Evolutionary conservation across 768 basidiomycete genomes (phyloP), one percentile per base, ranked within the genome.

Genomic region (Lactarius sp.): DNA sequence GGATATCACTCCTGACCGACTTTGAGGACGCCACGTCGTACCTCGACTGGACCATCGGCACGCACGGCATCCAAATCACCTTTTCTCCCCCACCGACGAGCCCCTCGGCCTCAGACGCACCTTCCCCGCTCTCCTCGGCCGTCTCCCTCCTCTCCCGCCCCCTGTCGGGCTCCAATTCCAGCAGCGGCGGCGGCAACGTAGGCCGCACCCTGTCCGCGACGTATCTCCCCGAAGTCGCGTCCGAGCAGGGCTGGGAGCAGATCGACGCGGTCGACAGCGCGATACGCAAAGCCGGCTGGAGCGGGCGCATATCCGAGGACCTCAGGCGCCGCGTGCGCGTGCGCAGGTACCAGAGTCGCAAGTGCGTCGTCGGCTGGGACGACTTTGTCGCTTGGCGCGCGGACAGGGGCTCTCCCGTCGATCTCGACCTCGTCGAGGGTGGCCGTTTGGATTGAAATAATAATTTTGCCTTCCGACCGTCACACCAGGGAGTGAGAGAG

Each of bases 181-280:
- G n/a, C 53, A 37, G 3, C 22, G 16, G n/a, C n/a, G n/a, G n/a
- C n/a, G n/a, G 16, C 47, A 3, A 6, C 6, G 1, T 20, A n/a
- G 49, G 58, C 71, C 83, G 83, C 66, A 78, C 81, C 1, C 86
- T 95, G 69, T 82, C 85, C 12, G 94, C 95, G 8, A 94, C 92
- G 0, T 99, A 95, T 75, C 81, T 99, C 12, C 97, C 97, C 5
- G 87, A 98, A 59, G 90, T 99, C 63, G 88, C 92, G 49, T 83
- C 87, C 0, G 92, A 93, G 42, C 96, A 98, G 74, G 94, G 92
- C 7, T 99, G 97, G 97, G 84, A 86, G 65, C 90, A 89, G 81
- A 77, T 88, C 62, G 90, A 97, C 74, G 88, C 96, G 7, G 77
- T 99, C 44, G 87, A 95, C 69, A 93, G 87, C 69, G 93, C 94